These are phyloP conservation scores for Rhodotorula sp. DNA, from an alignment of 1,284 basidiomycete species.

Conservation along the genomic window DNA sequence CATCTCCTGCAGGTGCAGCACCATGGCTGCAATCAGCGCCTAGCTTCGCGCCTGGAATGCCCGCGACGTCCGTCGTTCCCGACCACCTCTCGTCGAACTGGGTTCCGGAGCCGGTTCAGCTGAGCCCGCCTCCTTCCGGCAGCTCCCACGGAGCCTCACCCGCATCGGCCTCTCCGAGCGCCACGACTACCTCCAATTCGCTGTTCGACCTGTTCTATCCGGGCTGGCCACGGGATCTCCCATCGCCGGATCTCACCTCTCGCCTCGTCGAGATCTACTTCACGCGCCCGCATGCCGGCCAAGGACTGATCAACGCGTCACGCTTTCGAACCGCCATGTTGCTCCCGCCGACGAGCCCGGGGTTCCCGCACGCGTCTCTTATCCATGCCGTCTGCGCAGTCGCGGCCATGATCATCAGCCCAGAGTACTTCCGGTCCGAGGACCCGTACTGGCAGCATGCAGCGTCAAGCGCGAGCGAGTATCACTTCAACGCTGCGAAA, in stretches of 20 bases:
- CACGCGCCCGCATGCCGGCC: constrained; percentile 25
- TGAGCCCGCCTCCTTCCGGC: background rate
- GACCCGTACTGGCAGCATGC: constrained; percentile 33
- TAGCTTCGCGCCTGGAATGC: too few relatives aligned
- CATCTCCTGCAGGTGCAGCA: background rate
- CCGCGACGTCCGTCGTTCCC: background rate
- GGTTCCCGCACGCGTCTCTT: constrained; percentile 75
- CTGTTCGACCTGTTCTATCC: constrained; percentile 34
- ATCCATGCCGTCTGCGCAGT: constrained; percentile 83
- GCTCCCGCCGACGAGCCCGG: constrained; percentile 67
- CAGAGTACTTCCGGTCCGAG: constrained; percentile 49
- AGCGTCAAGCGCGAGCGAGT: constrained; percentile 61
- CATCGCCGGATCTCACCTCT: constrained; percentile 33
- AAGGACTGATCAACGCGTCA: constrained; percentile 59
- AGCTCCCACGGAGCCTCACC: background rate
- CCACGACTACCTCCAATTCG: background rate
- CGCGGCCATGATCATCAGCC: constrained; percentile 72
- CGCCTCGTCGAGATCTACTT: constrained; percentile 41
- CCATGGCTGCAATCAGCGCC: too few relatives aligned
- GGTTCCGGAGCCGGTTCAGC: too few relatives aligned
- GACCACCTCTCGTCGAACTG: background rate
- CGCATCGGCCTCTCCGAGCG: background rate
- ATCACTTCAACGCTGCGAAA: constrained; percentile 60
- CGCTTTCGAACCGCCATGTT: constrained; percentile 72
- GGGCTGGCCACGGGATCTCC: constrained; percentile 36